Conservation (phyloP, 2,329 filamentous ascomycete species). For the Metarhizium sp. region DNA sequence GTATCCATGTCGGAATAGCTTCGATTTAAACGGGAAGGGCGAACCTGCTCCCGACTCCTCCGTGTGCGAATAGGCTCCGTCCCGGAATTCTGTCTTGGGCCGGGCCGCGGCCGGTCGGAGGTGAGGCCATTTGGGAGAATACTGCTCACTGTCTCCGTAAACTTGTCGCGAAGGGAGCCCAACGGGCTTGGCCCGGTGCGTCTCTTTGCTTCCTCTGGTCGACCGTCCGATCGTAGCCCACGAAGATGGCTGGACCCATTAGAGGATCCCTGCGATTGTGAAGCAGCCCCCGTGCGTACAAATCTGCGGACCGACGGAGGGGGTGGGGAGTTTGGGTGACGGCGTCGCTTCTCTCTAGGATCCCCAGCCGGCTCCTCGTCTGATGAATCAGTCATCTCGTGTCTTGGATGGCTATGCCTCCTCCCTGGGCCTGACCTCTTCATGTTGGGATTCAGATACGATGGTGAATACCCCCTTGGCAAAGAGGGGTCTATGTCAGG, state of each 20-base stretch:
- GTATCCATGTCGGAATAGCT: slow-evolving; percentile 32
- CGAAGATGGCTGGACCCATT: slow-evolving; percentile 17
- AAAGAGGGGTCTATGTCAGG: slow-evolving; percentile 18
- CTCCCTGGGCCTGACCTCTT: slow-evolving; percentile 24
- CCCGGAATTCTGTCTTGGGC: slow-evolving; percentile 23
- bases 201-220: slow-evolving; percentile 27
- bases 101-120: slow-evolving; percentile 26
- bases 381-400: slow-evolving; percentile 31
- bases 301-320: slow-evolving; percentile 24
- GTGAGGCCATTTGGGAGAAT: slow-evolving; percentile 29
- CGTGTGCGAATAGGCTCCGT: slow-evolving; percentile 21
- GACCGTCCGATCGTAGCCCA: slow-evolving; percentile 23
- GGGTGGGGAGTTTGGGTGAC: slow-evolving; percentile 18
- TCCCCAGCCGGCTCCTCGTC: slow-evolving; percentile 26
- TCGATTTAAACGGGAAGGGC: slow-evolving; percentile 29
- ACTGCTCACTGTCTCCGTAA: slow-evolving; percentile 34
- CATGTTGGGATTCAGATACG: slow-evolving; percentile 25
- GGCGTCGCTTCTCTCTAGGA: slow-evolving; percentile 13
- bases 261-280: slow-evolving; percentile 17
- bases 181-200: slow-evolving; percentile 27
- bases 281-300: slow-evolving; percentile 17
- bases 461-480: slow-evolving; percentile 16
- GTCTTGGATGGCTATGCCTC: slow-evolving; percentile 40
- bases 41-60: slow-evolving; percentile 31
- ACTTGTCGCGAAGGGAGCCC: slow-evolving; percentile 31